phyloP scores from a whole-genome alignment of 306 rosid species.

The Trifolium pratense region DNA sequence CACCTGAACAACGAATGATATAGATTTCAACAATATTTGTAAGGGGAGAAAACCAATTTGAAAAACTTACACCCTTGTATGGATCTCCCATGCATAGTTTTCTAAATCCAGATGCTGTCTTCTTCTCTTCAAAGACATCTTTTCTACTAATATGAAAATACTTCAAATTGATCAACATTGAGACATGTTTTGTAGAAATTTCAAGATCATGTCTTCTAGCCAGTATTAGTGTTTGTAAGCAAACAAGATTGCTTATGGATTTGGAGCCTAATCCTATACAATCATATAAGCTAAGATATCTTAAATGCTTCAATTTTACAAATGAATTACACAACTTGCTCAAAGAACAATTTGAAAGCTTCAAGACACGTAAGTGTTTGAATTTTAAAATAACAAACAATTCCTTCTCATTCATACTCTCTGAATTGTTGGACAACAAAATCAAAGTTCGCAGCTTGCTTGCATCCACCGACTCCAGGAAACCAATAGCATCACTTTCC shows the following conservation, averaged over 20 bases:
- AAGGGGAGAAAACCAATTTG: conserved; percentile 31
- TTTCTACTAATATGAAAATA: not conserved
- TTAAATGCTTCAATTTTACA: too few relatives aligned
- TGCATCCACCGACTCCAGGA: not conserved
- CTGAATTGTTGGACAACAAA: too few relatives aligned
- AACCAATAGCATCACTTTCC: not conserved
- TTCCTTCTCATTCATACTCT: too few relatives aligned
- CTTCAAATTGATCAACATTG: not conserved
- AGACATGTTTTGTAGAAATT: not conserved
- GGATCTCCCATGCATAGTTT: not conserved
- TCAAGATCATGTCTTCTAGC: not conserved
- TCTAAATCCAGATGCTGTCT: conserved; percentile 16
- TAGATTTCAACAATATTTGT: not conserved
- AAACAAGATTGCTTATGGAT: conserved; percentile 8
- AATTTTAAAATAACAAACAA: too few relatives aligned
- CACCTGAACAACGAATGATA: fast-evolving
- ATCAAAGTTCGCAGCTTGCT: conserved; percentile 1
- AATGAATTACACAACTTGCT: too few relatives aligned
- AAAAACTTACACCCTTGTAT: not conserved
- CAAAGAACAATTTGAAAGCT: too few relatives aligned
- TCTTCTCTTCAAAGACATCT: fast-evolving
- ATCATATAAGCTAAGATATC: not conserved
- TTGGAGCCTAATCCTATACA: not conserved
- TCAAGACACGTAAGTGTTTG: too few relatives aligned
- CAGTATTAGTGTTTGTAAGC: not conserved